Base-by-base conservation (phyloP, 768 basidiomycete genomes). In the Serendipita sp. region DNA sequence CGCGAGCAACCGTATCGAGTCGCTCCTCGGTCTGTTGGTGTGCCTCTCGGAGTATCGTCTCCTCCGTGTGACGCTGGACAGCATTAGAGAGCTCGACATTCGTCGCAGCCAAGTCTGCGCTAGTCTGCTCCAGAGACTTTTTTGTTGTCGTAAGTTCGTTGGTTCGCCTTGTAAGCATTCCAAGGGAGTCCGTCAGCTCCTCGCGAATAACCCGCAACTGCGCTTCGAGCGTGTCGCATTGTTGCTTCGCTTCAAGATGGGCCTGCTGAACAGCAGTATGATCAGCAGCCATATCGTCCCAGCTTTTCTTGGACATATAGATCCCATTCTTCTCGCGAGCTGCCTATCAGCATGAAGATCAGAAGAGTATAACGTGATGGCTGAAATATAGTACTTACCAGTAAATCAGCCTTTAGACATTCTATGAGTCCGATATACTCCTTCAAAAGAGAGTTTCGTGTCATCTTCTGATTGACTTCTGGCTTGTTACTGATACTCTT, bases 301-400 rank as follows among this genome's bases (percentile, higher is more conserved):
- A 97, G 2, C 83, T 85, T 67, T 97, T 93, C 67, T 90, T 84
- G 0, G 90, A 86, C 71, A 98, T 86, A 72, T 86, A 96, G 38
- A 97, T 90, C 5, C 96, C 96, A 68, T 95, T 93, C 78, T 95
- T 95, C 73, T 96, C 93, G 41, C 94, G 81, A 3, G 93, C 88
- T 4, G 96, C 94, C 66, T 74, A 61, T 0, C 66, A 61, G 1
- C 2, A 51, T 14, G 24, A 51, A 7, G 14, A n/a, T 7, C 7
- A 30, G n/a, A 22, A 42, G 14, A 44, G 7, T 13, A 28, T 17
- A 44, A 4, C 34, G 33, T 28, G n/a, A 20, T 3, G 5, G 14
- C 5, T 38, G 14, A 34, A n/a, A 20, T 11, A 1, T 20, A 24
- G 17, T 0, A 28, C 63, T 33, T 48, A 72, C 70, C 0, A 90